Conservation (phyloP, 148 eudicot genomes). For the Fagopyrum tataricum region DNA sequence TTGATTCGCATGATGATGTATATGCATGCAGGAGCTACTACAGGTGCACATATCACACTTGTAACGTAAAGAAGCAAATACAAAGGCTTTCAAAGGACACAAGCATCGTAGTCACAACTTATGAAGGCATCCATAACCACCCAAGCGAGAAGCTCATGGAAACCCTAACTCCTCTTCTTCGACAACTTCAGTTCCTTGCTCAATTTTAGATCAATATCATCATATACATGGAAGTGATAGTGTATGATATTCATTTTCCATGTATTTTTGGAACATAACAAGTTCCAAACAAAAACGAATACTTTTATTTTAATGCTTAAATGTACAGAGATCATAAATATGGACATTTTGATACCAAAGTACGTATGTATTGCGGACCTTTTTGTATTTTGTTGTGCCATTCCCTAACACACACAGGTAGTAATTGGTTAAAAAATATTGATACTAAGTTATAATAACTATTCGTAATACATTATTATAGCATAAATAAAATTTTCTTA, state of each 20-base stretch:
- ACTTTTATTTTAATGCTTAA: too few relatives aligned
- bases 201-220: slow-evolving; percentile 34
- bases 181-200: slow-evolving; percentile 89
- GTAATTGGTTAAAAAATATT: too few relatives aligned
- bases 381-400: too few relatives aligned
- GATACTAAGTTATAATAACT: too few relatives aligned
- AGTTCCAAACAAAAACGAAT: neutral
- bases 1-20: neutral
- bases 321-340: too few relatives aligned
- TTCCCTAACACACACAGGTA: too few relatives aligned
- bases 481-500: too few relatives aligned
- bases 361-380: too few relatives aligned
- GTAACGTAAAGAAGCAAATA: slow-evolving; percentile 96
- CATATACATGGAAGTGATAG: neutral
- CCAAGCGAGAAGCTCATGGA: slow-evolving; percentile 96
- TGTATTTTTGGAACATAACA: neutral
- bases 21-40: slow-evolving; percentile 67
- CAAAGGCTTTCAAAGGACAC: slow-evolving; percentile 83
- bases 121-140: slow-evolving; percentile 94
- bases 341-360: neutral
- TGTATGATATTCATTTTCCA: neutral
- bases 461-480: too few relatives aligned
- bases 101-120: slow-evolving; percentile 75
- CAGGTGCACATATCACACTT: slow-evolving; percentile 89
- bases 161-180: slow-evolving; percentile 72